Evolutionary conservation across 768 basidiomycete genomes (phyloP).

Genomic region (Dendrothele bispora): DNA sequence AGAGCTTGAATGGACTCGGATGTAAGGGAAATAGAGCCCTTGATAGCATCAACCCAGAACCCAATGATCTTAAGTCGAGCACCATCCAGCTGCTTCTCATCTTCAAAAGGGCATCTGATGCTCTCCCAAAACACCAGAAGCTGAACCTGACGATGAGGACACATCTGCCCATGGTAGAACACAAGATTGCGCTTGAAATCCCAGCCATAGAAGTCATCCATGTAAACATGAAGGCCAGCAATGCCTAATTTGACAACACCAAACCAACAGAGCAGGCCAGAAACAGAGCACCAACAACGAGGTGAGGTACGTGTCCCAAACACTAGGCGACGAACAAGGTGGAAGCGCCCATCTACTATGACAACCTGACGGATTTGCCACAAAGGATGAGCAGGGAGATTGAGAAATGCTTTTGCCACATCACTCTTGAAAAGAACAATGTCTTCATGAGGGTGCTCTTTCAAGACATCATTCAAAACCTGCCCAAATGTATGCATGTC

Average conservation of each 20-base stretch:
- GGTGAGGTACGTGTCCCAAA: constrained; percentile 27
- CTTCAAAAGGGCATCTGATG: constrained; percentile 23
- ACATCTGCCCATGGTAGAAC: constrained; percentile 16
- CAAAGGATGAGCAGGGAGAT: constrained; percentile 28
- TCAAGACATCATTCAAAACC: constrained; percentile 8
- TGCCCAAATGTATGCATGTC: constrained; percentile 21
- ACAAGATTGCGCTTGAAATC: constrained; percentile 21
- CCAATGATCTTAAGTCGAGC: constrained; percentile 32
- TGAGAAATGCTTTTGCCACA: constrained; percentile 29
- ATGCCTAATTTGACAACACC: constrained; percentile 18
- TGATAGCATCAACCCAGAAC: constrained; percentile 28
- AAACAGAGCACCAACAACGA: constrained; percentile 23
- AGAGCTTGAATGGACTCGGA: constrained; percentile 15
- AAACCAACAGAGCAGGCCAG: constrained; percentile 29
- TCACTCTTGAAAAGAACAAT: constrained; percentile 27
- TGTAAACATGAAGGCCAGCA: constrained; percentile 22
- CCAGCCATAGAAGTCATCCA: constrained; percentile 29
- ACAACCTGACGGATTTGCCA: constrained; percentile 35
- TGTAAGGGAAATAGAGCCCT: constrained; percentile 22
- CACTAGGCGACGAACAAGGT: constrained; percentile 26
- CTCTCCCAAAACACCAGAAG: constrained; percentile 27
- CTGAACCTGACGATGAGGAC: constrained; percentile 21
- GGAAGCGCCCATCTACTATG: constrained; percentile 17
- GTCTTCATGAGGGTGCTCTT: background rate
- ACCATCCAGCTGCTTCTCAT: constrained; percentile 27